Evolutionary conservation across 192 early-diverging fungal species (phyloP).

Genomic region (Physocladia obscura): DNA sequence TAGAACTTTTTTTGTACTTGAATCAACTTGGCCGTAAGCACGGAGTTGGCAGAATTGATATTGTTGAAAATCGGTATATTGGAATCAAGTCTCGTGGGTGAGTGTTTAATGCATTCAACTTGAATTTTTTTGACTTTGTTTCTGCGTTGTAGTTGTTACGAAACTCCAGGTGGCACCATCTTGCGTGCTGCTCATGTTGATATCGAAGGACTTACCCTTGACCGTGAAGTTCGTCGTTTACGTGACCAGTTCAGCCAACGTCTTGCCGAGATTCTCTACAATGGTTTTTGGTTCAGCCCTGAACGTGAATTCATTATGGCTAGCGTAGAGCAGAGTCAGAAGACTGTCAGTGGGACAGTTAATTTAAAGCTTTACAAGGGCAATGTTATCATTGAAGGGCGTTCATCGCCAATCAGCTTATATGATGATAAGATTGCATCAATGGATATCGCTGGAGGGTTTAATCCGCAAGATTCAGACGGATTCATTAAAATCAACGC

Average conservation of each 20-base stretch:
- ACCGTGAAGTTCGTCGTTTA: conserved; percentile 91
- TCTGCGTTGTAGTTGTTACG: conserved; percentile 74
- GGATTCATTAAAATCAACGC: conserved; percentile 98
- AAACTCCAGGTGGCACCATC: conserved; percentile 97
- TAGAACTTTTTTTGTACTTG: conserved; percentile 92
- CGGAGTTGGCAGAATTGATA: conserved; percentile 97
- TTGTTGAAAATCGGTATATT: conserved; percentile 99
- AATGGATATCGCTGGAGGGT: conserved; percentile 87
- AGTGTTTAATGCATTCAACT: not conserved
- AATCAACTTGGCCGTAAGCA: conserved; percentile 94
- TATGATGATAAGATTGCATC: conserved; percentile 95
- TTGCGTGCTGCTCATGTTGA: conserved; percentile 93
- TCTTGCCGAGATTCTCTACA: conserved; percentile 86
- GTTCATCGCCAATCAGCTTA: conserved; percentile 71
- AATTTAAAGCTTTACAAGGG: conserved; percentile 97
- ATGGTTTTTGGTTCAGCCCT: conserved; percentile 95
- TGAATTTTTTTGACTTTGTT: not conserved
- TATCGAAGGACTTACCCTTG: conserved; percentile 90
- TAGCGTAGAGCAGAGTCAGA: conserved; percentile 79
- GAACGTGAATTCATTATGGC: conserved; percentile 89
- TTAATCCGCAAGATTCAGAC: conserved; percentile 87
- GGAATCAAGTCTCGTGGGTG: conserved; percentile 96
- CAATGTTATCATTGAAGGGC: conserved; percentile 83
- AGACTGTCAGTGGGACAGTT: conserved; percentile 87
- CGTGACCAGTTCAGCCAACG: conserved; percentile 64